Evolutionary conservation across 441 rosid genomes (phyloP), one percentile per base, ranked within the genome.

Genomic region (Erodium chrysanthum): DNA sequence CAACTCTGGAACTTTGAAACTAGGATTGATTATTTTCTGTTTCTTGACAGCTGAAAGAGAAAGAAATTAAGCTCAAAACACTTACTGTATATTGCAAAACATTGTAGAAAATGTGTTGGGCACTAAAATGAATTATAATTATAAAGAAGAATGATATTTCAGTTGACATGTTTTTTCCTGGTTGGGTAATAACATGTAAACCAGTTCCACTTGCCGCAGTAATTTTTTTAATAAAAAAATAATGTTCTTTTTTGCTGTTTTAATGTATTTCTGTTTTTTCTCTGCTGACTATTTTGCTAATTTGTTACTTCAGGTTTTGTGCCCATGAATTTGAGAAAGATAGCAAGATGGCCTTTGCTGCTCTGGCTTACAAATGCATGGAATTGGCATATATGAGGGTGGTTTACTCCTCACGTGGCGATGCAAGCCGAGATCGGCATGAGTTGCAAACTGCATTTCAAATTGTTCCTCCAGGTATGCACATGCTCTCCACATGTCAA

Each of bases 281-380:
- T 54, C 63, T 70, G 71, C 50, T 27, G 76, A 65, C 18, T 70
- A 72, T 59, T 62, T 68, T 74, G 64, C 17, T 58, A 66, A 64
- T 52, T 46, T 23, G n/a, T 22, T 59, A 14, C 56, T 59, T 64
- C 85, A 90, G 96, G 80, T 83, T 66, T 63, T 88, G 93, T 77
- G 97, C 95, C 69, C 74, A 58, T 65, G 90, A 83, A 73, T 91
- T 85, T 76, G 98, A 88, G 79, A 78, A 69, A 70, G 75, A 71
- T 58, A 66, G 69, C 58, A 95, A 91, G 73, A 84, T 86, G 97
- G 88, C 87, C 73, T 82, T 87, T 79, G 93, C 93, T 78, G 80
- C 95, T 73, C 79, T 91, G 88, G 95, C 95, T 56, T 89, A 85
- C 79, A 93, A 93, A 82, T 89, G 98, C 79, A 79, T 80, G 81